Evolutionary conservation across 768 basidiomycete species (phyloP).

Genomic region (Amylocystis lapponica): DNA sequence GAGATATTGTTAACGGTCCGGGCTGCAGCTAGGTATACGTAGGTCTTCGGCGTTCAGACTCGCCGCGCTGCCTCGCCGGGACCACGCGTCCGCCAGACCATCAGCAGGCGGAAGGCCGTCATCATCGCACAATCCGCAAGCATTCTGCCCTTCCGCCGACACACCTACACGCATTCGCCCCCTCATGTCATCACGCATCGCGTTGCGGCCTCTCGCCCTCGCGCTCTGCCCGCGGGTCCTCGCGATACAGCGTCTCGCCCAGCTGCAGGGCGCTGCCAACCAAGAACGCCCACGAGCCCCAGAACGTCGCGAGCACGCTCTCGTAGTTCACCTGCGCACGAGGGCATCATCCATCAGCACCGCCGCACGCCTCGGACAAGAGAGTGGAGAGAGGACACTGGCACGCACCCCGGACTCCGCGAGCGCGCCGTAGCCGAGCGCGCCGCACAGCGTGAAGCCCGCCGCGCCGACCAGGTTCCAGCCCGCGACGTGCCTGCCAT

Average conservation of each 20-base stretch:
- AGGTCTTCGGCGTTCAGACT: no score
- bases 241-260: conserved; percentile 36
- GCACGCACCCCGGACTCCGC: conserved; percentile 12
- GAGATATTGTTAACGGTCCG: no score
- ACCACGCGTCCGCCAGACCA: no score
- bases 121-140: no score
- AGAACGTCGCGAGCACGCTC: conserved; percentile 49
- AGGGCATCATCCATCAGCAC: not conserved
- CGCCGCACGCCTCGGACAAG: not conserved
- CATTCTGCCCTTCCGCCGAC: no score
- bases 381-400: not conserved
- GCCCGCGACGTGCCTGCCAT: conserved; percentile 31
- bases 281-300: conserved; percentile 59
- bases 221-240: no score
- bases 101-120: no score
- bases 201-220: no score
- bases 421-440: conserved; percentile 40
- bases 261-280: conserved; percentile 51
- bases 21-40: no score
- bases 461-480: conserved; percentile 59
- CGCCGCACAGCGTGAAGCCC: conserved; percentile 55
- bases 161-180: no score
- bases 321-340: conserved; percentile 37
- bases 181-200: no score
- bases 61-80: no score